Evolutionary conservation across 2,329 filamentous ascomycete species (phyloP), one percentile per base, ranked within the genome.

Genomic region (Beauveria pseudobassiana): DNA sequence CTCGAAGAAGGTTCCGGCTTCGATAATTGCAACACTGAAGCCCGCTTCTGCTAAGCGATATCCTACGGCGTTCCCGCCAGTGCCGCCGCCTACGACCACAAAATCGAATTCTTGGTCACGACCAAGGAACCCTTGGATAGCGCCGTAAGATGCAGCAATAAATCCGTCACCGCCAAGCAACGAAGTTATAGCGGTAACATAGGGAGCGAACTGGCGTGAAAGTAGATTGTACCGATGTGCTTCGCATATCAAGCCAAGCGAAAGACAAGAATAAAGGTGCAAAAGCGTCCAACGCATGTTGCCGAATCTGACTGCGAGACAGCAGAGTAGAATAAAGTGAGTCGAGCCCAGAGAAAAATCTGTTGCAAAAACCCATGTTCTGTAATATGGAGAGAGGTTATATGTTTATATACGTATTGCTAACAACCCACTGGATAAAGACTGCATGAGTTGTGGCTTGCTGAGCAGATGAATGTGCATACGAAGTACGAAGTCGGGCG

Each of bases 1-100:
- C 63, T 77, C 70, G 52, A 72, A 69, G 38, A 73, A 73, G 12
- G 65, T 59, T 18, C 70, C 71, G 5, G 71, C 68, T 54, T 73
- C 72, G 20, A 73, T 52, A 9, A 73, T 67, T 3, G 72, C 43
- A 3, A 73, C 67, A 4, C 53, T 55, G 24, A 62, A 56, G 3
- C 58, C 55, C 3, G 53, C 64, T 34, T 72, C 67, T 16, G 67
- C 66, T 8, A 72, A 67, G 20, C 71, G 68, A 22, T 63, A 64
- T 9, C 70, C 71, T 7, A 73, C 56, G 12, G 72, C 70, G 8
- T 72, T 62, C 16, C 72, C 71, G 2, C 69, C 66, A 1, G 68
- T 69, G 4, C 72, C 72, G 26, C 70, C 71, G 16, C 72, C 71
- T 3, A 71, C 67, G 34, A 72, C 65, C 26, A 72, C 65, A 56